phyloP scores from a whole-genome alignment of 805 yeast species.

The Metschnikowia santaceciliae region DNA sequence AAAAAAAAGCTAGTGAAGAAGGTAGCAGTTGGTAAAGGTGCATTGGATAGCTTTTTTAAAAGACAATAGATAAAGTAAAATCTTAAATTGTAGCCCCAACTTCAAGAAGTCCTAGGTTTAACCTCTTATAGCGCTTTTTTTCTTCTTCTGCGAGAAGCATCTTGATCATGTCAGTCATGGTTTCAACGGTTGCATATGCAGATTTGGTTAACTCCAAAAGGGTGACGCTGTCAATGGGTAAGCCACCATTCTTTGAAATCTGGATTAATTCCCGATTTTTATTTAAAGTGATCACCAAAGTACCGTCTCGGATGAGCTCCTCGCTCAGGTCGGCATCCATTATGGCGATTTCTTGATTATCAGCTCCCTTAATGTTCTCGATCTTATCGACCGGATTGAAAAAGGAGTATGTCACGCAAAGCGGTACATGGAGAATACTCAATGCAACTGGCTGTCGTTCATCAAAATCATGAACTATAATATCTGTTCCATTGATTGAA shows the following conservation, averaged over 20 bases:
- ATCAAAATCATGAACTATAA: conserved; percentile 63
- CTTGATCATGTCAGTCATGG: conserved; percentile 61
- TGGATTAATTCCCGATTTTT: conserved; percentile 91
- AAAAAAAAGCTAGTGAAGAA: conserved; percentile 29
- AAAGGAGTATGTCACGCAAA: conserved; percentile 86
- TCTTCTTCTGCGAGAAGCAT: conserved; percentile 53
- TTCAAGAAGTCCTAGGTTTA: conserved; percentile 31
- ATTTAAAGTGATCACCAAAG: conserved; percentile 79
- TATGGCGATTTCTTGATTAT: conserved; percentile 54
- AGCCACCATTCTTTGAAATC: conserved; percentile 84
- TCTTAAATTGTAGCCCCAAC: conserved; percentile 31
- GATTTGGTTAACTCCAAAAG: conserved; percentile 64
- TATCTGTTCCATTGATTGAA: conserved; percentile 59
- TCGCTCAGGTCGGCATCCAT: conserved; percentile 78
- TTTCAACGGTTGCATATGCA: conserved; percentile 62
- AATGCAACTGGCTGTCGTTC: conserved; percentile 87
- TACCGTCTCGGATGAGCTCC: conserved; percentile 72
- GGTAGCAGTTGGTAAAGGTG: conserved; percentile 60
- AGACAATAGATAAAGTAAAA: conserved; percentile 22
- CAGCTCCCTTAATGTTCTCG: conserved; percentile 66
- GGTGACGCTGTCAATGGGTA: conserved; percentile 69
- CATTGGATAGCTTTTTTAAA: conserved; percentile 65
- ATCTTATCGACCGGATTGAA: conserved; percentile 65
- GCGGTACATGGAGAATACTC: conserved; percentile 82
- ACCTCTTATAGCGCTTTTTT: conserved; percentile 37